These are phyloP conservation scores for Claviceps arundinis DNA, from an alignment of 2,329 filamentous ascomycete species.

Conservation along the genomic window DNA sequence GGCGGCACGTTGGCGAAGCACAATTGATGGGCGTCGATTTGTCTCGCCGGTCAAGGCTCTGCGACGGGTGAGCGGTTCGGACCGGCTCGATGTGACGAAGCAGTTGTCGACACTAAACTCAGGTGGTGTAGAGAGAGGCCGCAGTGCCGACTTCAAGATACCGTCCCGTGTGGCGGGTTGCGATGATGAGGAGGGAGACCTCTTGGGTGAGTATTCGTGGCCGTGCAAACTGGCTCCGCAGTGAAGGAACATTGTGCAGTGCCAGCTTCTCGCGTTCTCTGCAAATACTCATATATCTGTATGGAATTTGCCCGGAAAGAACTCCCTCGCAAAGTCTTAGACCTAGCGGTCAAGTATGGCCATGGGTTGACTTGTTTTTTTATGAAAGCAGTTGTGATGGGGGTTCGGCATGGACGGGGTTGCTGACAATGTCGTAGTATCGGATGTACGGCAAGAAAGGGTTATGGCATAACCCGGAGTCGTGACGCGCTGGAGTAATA, in stretches of 20 bases:
- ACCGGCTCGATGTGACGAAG: not conserved
- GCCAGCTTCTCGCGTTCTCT: not conserved
- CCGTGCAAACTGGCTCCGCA: constrained; percentile 46
- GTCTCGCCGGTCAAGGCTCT: constrained; percentile 3
- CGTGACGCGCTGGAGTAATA: not conserved
- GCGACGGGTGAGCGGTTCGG: not conserved
- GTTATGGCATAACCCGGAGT: no score
- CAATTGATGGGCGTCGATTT: not conserved
- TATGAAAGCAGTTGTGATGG: not conserved
- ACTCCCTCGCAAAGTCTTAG: not conserved
- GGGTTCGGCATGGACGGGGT: not conserved
- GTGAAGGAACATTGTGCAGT: constrained; percentile 40
- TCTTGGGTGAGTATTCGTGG: constrained; percentile 40
- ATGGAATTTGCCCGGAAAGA: not conserved
- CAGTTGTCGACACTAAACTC: constrained; percentile 9
- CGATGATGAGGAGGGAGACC: constrained; percentile 15
- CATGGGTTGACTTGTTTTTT: not conserved
- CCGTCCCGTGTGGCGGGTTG: constrained; percentile 23
- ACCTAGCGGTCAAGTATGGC: not conserved
- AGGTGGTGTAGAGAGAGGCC: constrained; percentile 18
- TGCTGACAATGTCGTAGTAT: not conserved
- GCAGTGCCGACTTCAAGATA: constrained; percentile 29
- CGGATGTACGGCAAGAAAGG: not conserved
- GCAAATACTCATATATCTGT: not conserved
- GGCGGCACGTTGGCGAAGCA: constrained; percentile 16